These are phyloP conservation scores for Aspergillus fischeri DNA, from an alignment of 2,329 filamentous ascomycete species.

Conservation along the genomic window DNA sequence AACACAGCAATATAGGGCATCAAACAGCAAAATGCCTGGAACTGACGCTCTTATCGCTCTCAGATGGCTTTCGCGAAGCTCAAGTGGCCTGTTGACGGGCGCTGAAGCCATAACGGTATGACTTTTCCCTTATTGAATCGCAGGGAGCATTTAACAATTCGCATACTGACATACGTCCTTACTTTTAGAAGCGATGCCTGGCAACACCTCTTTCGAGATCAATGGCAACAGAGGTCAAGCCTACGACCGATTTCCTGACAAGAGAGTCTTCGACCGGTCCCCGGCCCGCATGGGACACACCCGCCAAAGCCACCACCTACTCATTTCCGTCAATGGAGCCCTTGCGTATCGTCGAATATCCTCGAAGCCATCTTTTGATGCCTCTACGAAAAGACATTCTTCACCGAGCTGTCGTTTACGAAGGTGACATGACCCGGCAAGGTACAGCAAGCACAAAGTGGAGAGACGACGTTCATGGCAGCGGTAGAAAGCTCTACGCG, in stretches of 20 bases:
- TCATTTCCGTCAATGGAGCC: slow-evolving; percentile 87
- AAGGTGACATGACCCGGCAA: slow-evolving; percentile 82
- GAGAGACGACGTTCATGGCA: slow-evolving; percentile 77
- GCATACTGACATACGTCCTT: slow-evolving; percentile 19
- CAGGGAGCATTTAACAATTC: not conserved
- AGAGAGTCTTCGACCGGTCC: slow-evolving; percentile 15
- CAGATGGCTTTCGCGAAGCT: slow-evolving; percentile 36
- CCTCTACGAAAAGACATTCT: slow-evolving; percentile 88
- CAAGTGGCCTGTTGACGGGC: slow-evolving; percentile 30
- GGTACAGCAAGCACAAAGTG: slow-evolving; percentile 83
- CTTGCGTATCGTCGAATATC: slow-evolving; percentile 69
- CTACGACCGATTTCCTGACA: slow-evolving; percentile 25
- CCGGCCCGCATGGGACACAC: slow-evolving; percentile 42
- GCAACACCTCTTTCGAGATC: slow-evolving; percentile 39
- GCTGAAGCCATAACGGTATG: slow-evolving; percentile 35
- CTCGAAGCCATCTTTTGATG: slow-evolving; percentile 75
- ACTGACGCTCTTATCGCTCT: slow-evolving; percentile 33
- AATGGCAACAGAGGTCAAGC: slow-evolving; percentile 48
- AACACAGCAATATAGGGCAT: slow-evolving; percentile 2
- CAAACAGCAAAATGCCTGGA: slow-evolving; percentile 30
- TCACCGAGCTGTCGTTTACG: slow-evolving; percentile 86
- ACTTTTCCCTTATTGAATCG: slow-evolving; percentile 2
- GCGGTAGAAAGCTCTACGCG: slow-evolving; percentile 71
- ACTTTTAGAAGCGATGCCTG: slow-evolving; percentile 39
- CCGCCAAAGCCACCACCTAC: slow-evolving; percentile 81